phyloP scores from a whole-genome alignment of 2,329 filamentous ascomycete genomes.

The Aspergillus intermedius region DNA sequence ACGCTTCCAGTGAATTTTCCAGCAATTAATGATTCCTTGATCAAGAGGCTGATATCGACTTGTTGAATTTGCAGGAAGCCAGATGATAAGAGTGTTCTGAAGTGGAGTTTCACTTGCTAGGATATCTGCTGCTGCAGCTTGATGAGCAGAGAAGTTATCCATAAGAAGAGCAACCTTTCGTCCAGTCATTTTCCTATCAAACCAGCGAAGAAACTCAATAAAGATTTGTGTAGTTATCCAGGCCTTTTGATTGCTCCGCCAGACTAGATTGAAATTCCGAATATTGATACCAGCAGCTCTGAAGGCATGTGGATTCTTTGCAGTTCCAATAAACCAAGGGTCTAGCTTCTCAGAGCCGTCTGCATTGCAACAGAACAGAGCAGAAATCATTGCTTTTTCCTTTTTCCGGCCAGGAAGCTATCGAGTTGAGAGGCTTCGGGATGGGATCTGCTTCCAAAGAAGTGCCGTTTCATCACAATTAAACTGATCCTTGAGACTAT shows the following conservation, averaged over 20 bases:
- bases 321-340: slow-evolving; percentile 1
- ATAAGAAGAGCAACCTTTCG: slow-evolving; percentile 9
- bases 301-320: not conserved
- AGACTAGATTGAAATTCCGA: not conserved
- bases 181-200: slow-evolving; percentile 6
- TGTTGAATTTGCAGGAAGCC: slow-evolving; percentile 5
- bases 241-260: not conserved
- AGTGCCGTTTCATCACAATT: not conserved
- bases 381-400: not conserved
- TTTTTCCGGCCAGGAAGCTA: not conserved
- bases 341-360: not conserved
- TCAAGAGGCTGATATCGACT: slow-evolving; percentile 5
- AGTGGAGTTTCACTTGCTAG: not conserved
- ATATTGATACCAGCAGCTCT: not conserved
- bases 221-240: not conserved
- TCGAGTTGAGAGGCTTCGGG: not conserved
- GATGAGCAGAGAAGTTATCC: slow-evolving; percentile 10
- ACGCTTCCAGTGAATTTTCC: not conserved
- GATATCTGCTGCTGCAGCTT: slow-evolving; percentile 1
- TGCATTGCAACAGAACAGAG: not conserved
- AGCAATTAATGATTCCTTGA: not conserved
- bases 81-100: slow-evolving; percentile 7
- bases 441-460: not conserved
- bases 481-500: not conserved
- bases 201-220: slow-evolving; percentile 5